Conservation (phyloP, 495 filamentous ascomycete genomes). For the Amorphotheca resinae region DNA sequence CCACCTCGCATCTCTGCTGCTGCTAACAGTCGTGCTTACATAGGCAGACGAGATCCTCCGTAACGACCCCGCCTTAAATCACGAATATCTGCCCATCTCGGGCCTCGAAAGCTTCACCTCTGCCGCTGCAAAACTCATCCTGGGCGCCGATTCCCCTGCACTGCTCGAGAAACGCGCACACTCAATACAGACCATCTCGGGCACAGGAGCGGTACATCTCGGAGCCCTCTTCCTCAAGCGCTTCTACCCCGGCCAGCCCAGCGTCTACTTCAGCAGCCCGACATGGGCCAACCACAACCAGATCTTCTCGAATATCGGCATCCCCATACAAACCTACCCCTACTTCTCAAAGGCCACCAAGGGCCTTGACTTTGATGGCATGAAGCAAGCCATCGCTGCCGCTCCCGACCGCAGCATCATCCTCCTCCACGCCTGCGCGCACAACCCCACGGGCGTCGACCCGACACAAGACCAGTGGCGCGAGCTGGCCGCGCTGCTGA, state of each 20-base stretch:
- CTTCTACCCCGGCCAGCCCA: slow-evolving; percentile 57
- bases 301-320: slow-evolving; percentile 85
- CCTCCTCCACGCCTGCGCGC: slow-evolving; percentile 90
- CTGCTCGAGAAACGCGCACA: slow-evolving; percentile 70
- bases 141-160: slow-evolving; percentile 69
- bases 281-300: slow-evolving; percentile 99
- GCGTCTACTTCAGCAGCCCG: slow-evolving; percentile 80
- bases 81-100: slow-evolving; percentile 97
- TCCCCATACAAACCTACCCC: slow-evolving; percentile 72
- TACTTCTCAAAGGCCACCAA: slow-evolving; percentile 83
- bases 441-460: slow-evolving; percentile 97
- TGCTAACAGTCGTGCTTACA: slow-evolving; percentile 13
- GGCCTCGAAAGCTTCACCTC: slow-evolving; percentile 73
- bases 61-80: slow-evolving; percentile 80
- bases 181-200: slow-evolving; percentile 73
- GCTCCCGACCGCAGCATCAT: slow-evolving; percentile 74
- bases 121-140: slow-evolving; percentile 80
- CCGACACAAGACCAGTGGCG: slow-evolving; percentile 92
- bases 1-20: too few relatives aligned
- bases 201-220: slow-evolving; percentile 82
- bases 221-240: slow-evolving; percentile 76
- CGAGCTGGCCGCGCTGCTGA: slow-evolving; percentile 65
- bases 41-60: slow-evolving; percentile 86
- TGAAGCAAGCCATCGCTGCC: slow-evolving; percentile 51
- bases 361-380: slow-evolving; percentile 83